Base-by-base conservation (phyloP, 1,284 basidiomycete genomes). In the Fomitopsis pinicola region DNA sequence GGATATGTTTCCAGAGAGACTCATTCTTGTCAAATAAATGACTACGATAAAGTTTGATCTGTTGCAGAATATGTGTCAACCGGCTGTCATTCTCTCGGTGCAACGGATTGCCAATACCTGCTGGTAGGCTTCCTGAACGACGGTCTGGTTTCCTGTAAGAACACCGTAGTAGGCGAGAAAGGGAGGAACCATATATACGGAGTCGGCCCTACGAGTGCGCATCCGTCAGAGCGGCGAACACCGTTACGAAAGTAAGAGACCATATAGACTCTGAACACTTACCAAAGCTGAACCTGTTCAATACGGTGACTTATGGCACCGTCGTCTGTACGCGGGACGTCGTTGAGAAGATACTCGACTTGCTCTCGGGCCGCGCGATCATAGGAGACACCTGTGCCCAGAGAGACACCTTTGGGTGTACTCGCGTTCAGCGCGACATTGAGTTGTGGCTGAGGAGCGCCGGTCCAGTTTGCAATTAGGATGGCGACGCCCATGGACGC, bases 131-230 rank as follows among this genome's bases (percentile, higher is more conserved):
- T 85, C 81, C 36, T 77, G 73, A 10, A 97, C 69, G 28, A 95
- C 78, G 1, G 86, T 84, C 46, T 82, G 73, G 73, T 97, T 95
- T 35, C 77, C 71, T 0, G 85, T 86, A 28, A 86, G 67, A 38
- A 87, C 86, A 35, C 92, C 96, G 72, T 94, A 96, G 75, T 91
- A 95, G 0, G 95, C 94, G 10, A 98, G 75, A 75, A 96, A 97
- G 0, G 95, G 95, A 0, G 95, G 95, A 0, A 91, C 90, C 94
- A 96, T 94, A 75, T 91, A 94, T 8, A 91, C 80, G 61, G 80
- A 92, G 72, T 92, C 91, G 53, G 84, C 83, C 89, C 88, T 90
- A 9, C 52, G 62, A 5, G 48, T 56, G 42, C 61, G 52, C 26
- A 42, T 40, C 30, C 36, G 57, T 35, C 45, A 7, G 22, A 48